Evolutionary conservation across 1,284 basidiomycete genomes (phyloP).

Genomic region (Omphalotus olearius): DNA sequence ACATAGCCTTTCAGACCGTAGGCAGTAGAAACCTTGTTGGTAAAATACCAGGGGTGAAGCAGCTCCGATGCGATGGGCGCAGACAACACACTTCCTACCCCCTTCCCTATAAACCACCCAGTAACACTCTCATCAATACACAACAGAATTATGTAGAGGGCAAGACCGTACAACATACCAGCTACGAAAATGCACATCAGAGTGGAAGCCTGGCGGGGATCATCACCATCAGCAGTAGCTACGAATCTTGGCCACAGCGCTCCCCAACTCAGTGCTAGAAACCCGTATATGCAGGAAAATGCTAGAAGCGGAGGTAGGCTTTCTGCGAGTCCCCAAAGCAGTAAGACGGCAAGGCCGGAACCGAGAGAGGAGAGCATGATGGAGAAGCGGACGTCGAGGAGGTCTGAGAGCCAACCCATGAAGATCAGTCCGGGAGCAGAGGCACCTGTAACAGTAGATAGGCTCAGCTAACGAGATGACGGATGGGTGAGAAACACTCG

Average conservation of each 20-base stretch:
- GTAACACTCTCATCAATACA: background rate
- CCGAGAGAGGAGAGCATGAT: conserved; percentile 13
- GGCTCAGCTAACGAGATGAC: background rate
- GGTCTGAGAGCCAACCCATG: conserved; percentile 14
- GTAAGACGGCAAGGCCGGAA: conserved; percentile 11
- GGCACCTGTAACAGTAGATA: background rate
- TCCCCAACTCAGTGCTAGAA: conserved; percentile 12
- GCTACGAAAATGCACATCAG: conserved; percentile 13
- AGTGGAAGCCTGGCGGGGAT: conserved; percentile 8
- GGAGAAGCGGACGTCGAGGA: conserved; percentile 7
- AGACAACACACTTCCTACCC: conserved; percentile 11
- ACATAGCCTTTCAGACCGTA: conserved; percentile 15
- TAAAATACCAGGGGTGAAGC: conserved; percentile 12
- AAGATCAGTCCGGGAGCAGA: conserved; percentile 13
- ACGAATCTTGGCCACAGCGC: conserved; percentile 15
- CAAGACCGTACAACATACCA: conserved; percentile 4
- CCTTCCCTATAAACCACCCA: conserved; percentile 1
- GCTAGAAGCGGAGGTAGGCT: conserved; percentile 6
- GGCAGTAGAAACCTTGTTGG: conserved; percentile 5
- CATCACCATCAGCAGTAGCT: conserved; percentile 8
- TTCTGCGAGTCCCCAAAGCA: conserved; percentile 11
- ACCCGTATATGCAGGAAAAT: conserved; percentile 12
- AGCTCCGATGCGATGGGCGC: conserved; percentile 14
- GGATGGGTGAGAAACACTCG: background rate
- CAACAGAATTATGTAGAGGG: too few relatives aligned